Conservation (phyloP, 1,284 basidiomycete genomes). For the Neonothopanus nambi region DNA sequence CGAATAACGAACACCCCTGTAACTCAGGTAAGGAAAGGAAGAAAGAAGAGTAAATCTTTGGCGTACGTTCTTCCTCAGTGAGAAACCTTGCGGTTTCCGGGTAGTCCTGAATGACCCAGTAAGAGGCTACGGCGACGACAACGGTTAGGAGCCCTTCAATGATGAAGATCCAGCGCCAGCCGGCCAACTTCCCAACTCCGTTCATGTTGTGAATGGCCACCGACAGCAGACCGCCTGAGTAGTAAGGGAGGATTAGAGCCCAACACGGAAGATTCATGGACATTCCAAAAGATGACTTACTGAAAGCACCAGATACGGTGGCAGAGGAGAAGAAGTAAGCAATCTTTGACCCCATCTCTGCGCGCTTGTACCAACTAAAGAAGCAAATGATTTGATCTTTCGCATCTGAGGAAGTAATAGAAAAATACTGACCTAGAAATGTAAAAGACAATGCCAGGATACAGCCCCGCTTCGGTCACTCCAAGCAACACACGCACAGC, state of each 20-base stretch:
- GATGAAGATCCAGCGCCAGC: conserved; percentile 74
- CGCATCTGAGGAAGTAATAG: not conserved
- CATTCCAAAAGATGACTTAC: conserved; percentile 35
- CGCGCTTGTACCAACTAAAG: conserved; percentile 62
- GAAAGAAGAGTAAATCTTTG: not conserved
- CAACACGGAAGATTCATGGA: no score
- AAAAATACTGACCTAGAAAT: conserved; percentile 44
- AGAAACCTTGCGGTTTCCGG: conserved; percentile 80
- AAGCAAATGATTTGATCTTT: conserved; percentile 7
- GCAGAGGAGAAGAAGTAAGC: conserved; percentile 71
- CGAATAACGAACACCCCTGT: conserved; percentile 54
- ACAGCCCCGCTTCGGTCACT: conserved; percentile 51
- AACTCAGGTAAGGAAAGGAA: not conserved
- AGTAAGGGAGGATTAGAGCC: conserved; percentile 1
- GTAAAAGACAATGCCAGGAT: conserved; percentile 58
- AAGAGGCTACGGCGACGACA: conserved; percentile 46
- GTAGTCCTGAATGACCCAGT: conserved; percentile 79
- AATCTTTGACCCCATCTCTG: conserved; percentile 59
- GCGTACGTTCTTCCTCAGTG: conserved; percentile 60
- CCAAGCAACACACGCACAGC: conserved; percentile 55
- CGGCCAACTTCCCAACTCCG: conserved; percentile 52
- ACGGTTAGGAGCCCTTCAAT: conserved; percentile 75
- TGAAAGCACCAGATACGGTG: conserved; percentile 70
- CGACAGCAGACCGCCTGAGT: conserved; percentile 57
- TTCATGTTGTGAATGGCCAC: conserved; percentile 72